These are phyloP conservation scores for Pyropia haitanensis DNA, from an alignment of 23 red algal genomes.

Conservation along the genomic window DNA sequence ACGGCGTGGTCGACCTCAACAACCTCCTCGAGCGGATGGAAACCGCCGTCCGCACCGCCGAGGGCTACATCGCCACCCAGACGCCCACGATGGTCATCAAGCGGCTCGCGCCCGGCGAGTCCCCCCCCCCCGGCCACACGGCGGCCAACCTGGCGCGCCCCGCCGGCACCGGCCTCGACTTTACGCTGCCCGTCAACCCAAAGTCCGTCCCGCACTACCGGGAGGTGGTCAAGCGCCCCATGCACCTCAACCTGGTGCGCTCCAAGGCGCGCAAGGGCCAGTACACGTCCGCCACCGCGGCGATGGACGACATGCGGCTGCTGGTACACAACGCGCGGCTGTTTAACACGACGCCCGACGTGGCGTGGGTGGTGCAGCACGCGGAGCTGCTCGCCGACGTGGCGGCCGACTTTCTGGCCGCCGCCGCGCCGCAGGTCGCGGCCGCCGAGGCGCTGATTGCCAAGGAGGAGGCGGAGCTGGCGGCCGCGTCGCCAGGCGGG, in stretches of 20 bases:
- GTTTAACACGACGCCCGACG: constrained; percentile 76
- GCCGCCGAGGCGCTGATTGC: constrained; percentile 59
- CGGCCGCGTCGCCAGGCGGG: too few relatives aligned
- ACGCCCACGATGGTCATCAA: constrained; percentile 21
- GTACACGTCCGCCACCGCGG: constrained; percentile 45
- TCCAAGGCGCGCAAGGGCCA: constrained; percentile 32
- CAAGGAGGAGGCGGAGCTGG: constrained; percentile 33
- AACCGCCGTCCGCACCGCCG: constrained; percentile 20
- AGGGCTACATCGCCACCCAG: constrained; percentile 51
- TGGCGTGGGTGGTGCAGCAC: constrained; percentile 93
- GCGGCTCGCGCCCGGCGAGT: constrained; percentile 37
- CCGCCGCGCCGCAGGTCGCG: constrained; percentile 27
- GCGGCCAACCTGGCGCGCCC: constrained; percentile 42
- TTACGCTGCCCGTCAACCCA: constrained; percentile 51
- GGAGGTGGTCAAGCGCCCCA: constrained; percentile 59
- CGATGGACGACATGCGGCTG: constrained; percentile 68
- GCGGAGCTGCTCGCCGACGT: constrained; percentile 68
- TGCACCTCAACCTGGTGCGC: constrained; percentile 66
- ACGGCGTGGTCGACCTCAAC: constrained; percentile 56
- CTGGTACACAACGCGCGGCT: constrained; percentile 52
- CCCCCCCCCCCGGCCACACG: constrained; percentile 21
- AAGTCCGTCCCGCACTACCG: constrained; percentile 54
- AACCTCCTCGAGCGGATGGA: constrained; percentile 51
- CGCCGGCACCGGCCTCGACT: constrained; percentile 46
- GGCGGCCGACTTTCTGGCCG: constrained; percentile 51